Evolutionary conservation across 1,284 basidiomycete genomes (phyloP).

Genomic region (Mrakiaceae sp.): DNA sequence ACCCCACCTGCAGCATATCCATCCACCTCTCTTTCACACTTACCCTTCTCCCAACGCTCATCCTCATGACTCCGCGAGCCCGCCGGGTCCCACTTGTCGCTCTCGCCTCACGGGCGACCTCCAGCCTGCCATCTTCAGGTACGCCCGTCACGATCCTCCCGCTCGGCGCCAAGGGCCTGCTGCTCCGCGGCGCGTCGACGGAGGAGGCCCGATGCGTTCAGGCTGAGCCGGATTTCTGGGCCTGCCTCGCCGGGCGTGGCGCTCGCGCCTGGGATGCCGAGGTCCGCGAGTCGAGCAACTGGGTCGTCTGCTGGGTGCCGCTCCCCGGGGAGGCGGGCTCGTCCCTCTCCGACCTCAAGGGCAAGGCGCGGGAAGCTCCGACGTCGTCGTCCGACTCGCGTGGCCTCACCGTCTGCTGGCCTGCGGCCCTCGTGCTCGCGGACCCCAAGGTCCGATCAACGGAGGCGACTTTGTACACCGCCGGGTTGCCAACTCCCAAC

Average conservation of each 20-base stretch:
- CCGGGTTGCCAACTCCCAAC: not conserved
- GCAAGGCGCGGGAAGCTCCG: not conserved
- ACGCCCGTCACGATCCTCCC: constrained; percentile 3
- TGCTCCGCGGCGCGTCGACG: not conserved
- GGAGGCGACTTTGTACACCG: not conserved
- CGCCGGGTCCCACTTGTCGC: not conserved
- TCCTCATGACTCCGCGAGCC: constrained; percentile 3
- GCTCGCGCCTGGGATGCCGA: not conserved
- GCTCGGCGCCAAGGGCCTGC: not conserved
- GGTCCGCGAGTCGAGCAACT: not conserved
- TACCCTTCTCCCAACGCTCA: not conserved
- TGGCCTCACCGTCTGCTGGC: not conserved
- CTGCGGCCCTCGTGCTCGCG: not conserved
- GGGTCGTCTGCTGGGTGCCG: constrained; percentile 10
- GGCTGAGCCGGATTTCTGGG: not conserved
- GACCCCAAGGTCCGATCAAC: not conserved
- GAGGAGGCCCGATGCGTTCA: not conserved
- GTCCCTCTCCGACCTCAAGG: no score
- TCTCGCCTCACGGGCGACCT: not conserved
- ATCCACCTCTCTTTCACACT: constrained; percentile 2
- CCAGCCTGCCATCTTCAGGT: not conserved
- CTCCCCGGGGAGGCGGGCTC: not conserved
- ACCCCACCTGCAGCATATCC: not conserved
- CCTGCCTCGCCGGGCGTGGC: not conserved
- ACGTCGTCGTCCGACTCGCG: not conserved